These are phyloP conservation scores for Chaetoceros tenuissimus DNA, from an alignment of 108 stramenopile genomes.

Conservation along the genomic window DNA sequence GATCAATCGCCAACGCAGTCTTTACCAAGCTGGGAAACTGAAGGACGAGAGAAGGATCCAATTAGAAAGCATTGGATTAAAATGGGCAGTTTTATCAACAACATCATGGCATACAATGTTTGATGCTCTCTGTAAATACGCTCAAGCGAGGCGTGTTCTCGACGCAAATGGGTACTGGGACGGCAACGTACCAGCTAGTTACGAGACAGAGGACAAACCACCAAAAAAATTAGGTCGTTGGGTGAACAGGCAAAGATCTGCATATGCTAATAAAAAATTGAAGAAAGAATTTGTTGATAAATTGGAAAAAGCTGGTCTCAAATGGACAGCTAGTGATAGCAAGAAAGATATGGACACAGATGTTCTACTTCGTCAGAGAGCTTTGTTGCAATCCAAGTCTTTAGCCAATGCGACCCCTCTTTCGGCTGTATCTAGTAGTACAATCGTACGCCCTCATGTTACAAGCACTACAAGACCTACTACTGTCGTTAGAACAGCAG, in stretches of 20 bases:
- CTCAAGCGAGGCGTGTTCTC: constrained; percentile 31
- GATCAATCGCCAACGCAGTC: constrained; percentile 81
- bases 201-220: constrained; percentile 52
- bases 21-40: constrained; percentile 75
- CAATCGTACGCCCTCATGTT: neutral
- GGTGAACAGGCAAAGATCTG: constrained; percentile 81
- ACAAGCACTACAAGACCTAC: neutral
- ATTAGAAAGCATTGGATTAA: constrained; percentile 69
- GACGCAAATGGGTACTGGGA: constrained; percentile 53
- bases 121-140: constrained; percentile 59
- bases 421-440: neutral
- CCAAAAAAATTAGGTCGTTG: constrained; percentile 73
- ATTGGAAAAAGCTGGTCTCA: constrained; percentile 56
- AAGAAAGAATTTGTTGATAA: constrained; percentile 73
- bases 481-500: neutral
- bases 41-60: constrained; percentile 57
- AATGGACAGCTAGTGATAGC: constrained; percentile 62
- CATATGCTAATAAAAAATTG: constrained; percentile 63
- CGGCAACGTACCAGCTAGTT: constrained; percentile 78
- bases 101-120: constrained; percentile 79
- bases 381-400: neutral
- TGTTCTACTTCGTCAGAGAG: neutral
- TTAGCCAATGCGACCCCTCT: too few species aligned
- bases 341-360: neutral
- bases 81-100: constrained; percentile 81